These are phyloP conservation scores for Helianthus annuus DNA, from an alignment of 129 eudicot genomes.

Conservation along the genomic window HanXRQr2.0-SUNRISE NC_035433.2:145951833-145952332, in stretches of 20 bases:
- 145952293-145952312: too few relatives aligned
- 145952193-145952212: conserved; percentile 20
- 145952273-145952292: too few relatives aligned
- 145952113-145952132: conserved; percentile 17
- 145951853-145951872: too few relatives aligned
- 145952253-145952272: too few relatives aligned
- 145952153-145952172: conserved; percentile 25
- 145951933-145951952: not conserved
- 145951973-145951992: too few relatives aligned
- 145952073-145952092: conserved; percentile 25
- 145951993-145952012: conserved; percentile 23
- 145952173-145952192: conserved; percentile 18
- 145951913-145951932: too few relatives aligned
- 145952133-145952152: conserved; percentile 24
- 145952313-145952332: too few relatives aligned
- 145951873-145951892: too few relatives aligned
- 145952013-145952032: conserved; percentile 51
- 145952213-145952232: not conserved
- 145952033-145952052: conserved; percentile 43
- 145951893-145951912: too few relatives aligned
- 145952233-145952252: too few relatives aligned
- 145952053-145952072: conserved; percentile 20
- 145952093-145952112: conserved; percentile 33
- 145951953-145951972: not conserved
- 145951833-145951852: too few relatives aligned